Evolutionary conservation across 306 rosid species (phyloP), one percentile per base, ranked within the genome.

Genomic region (Dryas alaskensis): DNA sequence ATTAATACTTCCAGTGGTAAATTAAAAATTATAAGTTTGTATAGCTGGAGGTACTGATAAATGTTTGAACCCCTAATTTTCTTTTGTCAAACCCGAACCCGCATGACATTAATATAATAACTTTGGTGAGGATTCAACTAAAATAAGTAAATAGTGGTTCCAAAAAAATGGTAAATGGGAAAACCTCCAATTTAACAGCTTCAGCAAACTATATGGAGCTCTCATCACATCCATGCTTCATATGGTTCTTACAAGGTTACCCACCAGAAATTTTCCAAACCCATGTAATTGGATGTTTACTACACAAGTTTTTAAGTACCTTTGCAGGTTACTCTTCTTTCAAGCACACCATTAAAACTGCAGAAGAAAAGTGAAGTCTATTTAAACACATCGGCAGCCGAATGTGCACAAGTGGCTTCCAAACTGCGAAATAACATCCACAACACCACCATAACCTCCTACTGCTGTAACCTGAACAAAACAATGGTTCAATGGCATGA

Each of bases 341-440:
- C 59, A 25, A 57, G 27, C 61, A 58, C 54, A 16, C 48, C 46
- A 17, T 17, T 49, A 44, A 27, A 68, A 68, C 61, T 14, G 80
- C 27, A 53, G 16, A 19, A 57, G 69, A 43, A n/a, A 31, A 50
- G 42, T 10, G 42, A 44, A 39, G 73, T 55, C 68, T 0, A 4
- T 12, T 76, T 81, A 87, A 67, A 81, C 61, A 73, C 84, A 84
- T 46, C 68, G 76, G 87, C 93, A 85, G 63, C 76, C 83, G 63
- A 93, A 93, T 22, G 94, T 91, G 81, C 97, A 89, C 75, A 91
- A 84, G 88, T 93, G 98, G 78, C 98, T 93, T 77, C 98, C 97
- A 60, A 89, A 91, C 78, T 91, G 97, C 25, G 98, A 93, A 78
- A 93, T 85, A 45, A 89, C 90, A 81, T 93, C 96, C 68, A 93